Base-by-base conservation (phyloP, 2,329 filamentous ascomycete species). In the Pseudogymnoascus sp. region DNA sequence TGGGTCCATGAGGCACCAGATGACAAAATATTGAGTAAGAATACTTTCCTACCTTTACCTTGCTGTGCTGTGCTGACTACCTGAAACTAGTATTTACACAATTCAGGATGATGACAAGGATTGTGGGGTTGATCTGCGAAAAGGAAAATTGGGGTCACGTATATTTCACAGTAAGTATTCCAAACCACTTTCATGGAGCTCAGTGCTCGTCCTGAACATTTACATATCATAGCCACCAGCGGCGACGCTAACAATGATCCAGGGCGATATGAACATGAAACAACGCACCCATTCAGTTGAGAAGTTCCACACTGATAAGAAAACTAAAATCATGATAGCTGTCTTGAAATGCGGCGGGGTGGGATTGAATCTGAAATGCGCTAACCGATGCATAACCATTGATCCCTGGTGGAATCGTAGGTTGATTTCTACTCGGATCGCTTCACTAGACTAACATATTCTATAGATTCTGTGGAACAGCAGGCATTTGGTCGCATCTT, bases 401-500 rank as follows among this genome's bases (percentile, higher is more conserved):
- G 78, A 79, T 62, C 75, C 75, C 0, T 79, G 77, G 75, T 58
- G 60, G 60, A 61, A 61, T 9, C 60, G 20, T n/a, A n/a, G n/a
- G n/a, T n/a, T n/a, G n/a, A n/a, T n/a, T n/a, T n/a, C n/a, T n/a
- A n/a, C n/a, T n/a, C n/a, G 3, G 9, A 58, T 18, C n/a, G n/a
- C n/a, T n/a, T n/a, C n/a, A n/a, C n/a, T n/a, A n/a, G n/a, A n/a
- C n/a, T n/a, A n/a, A n/a, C n/a, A n/a, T n/a, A n/a, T n/a, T n/a
- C n/a, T n/a, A n/a, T n/a, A 58, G 57, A 70, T 35, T 66, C 64
- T 4, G 68, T 71, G 2, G 85, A 90, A 65, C 74, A 83, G n/a
- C 88, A 90, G 66, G 85, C 82, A 0, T 79, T 79, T 38, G 74
- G 74, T 1, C 80, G 88, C 0, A 81, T 90, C 0, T 81, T 81